Conservation (phyloP, 2,329 filamentous ascomycete species). For the Ascochyta lentis region DNA sequence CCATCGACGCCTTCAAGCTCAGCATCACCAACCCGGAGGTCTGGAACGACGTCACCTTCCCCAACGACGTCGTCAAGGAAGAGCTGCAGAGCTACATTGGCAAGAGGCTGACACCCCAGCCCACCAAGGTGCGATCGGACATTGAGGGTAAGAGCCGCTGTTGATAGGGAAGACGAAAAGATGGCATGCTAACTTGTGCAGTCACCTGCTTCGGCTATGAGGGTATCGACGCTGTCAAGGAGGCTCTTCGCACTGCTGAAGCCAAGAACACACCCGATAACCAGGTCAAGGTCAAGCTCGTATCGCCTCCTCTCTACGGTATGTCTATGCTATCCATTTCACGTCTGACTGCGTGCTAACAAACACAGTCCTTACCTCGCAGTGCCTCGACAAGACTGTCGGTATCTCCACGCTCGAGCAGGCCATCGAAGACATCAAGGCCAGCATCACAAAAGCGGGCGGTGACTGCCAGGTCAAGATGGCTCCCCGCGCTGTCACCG, state of each 20-base stretch:
- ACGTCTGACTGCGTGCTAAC: conserved; percentile 21
- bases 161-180: neutral
- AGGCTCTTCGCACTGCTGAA: conserved; percentile 87
- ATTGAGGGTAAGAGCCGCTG: conserved; percentile 77
- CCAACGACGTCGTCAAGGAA: conserved; percentile 81
- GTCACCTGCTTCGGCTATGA: conserved; percentile 75
- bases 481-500: conserved; percentile 98
- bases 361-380: conserved; percentile 78
- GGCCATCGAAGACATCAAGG: conserved; percentile 85
- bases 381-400: conserved; percentile 88
- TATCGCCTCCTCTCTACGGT: conserved; percentile 90
- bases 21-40: conserved; percentile 98
- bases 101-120: conserved; percentile 95
- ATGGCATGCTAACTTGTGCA: conserved; percentile 22
- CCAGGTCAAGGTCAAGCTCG: conserved; percentile 97
- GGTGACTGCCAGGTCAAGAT: conserved; percentile 92
- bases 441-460: conserved; percentile 77
- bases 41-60: conserved; percentile 92
- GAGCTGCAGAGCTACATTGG: conserved; percentile 95
- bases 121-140: conserved; percentile 98
- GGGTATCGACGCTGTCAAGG: conserved; percentile 97
- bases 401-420: conserved; percentile 87
- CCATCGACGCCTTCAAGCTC: conserved; percentile 98
- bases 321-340: conserved; percentile 3
- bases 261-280: conserved; percentile 89